Percentiles rank a stretch among this genome's conserved stretches.
phyloP scores from a whole-genome alignment of 1,139 yeast genomes.

The Geotrichum candidum region DNA sequence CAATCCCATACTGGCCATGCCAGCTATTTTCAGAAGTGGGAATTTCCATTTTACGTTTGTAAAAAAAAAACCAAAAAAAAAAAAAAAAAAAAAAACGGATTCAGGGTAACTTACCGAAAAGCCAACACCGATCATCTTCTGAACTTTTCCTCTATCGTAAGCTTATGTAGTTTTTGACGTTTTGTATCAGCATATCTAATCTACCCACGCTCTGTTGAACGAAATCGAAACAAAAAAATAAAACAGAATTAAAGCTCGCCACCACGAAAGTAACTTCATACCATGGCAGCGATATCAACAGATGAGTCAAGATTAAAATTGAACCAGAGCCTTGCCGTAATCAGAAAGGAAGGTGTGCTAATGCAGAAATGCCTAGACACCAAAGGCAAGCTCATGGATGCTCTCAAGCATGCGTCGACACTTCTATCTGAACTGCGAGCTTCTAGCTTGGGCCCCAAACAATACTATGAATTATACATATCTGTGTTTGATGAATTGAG shows the following conservation, averaged over 20 bases:
- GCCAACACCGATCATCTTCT: not conserved
- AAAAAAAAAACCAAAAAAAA: too few species aligned
- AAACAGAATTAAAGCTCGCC: not conserved
- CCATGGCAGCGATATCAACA: constrained; percentile 14
- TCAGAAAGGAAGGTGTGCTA: constrained; percentile 62
- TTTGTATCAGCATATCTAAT: not conserved
- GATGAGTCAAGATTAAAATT: constrained; percentile 26
- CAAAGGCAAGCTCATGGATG: constrained; percentile 72
- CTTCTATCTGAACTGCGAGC: constrained; percentile 79
- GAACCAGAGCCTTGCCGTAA: constrained; percentile 50
- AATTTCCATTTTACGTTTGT: not conserved
- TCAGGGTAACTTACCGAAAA: not conserved
- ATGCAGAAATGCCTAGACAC: constrained; percentile 74
- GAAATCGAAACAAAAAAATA: not conserved
- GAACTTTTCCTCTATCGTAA: not conserved
- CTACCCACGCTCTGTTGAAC: not conserved
- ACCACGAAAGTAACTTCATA: not conserved
- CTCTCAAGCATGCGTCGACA: constrained; percentile 80
- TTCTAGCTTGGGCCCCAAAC: constrained; percentile 73
- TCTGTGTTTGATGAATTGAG: constrained; percentile 80
- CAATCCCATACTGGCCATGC: not conserved
- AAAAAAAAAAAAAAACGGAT: not conserved
- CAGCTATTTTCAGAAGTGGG: not conserved
- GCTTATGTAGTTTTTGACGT: not conserved
- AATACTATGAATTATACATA: constrained; percentile 87